Base-by-base conservation (phyloP, 2,329 filamentous ascomycete species). In the Fusarium sp. region DNA sequence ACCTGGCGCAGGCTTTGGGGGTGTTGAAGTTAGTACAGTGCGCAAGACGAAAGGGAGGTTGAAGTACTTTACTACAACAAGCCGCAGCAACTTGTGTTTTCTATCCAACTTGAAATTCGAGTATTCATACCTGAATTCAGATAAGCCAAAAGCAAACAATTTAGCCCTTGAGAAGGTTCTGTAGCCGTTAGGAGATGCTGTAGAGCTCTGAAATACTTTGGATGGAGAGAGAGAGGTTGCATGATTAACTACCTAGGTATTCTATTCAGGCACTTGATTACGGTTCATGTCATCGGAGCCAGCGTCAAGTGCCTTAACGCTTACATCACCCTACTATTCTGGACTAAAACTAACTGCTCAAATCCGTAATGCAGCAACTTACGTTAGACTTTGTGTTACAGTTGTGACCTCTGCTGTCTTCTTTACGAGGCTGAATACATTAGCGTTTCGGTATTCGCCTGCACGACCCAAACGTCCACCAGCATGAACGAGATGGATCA, bases 11-110 rank as follows among this genome's bases (percentile, higher is more conserved):
- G 67, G 65, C 59, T 58, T 36, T 57, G 38, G 66, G 66, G 65
- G 66, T 42, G 58, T 69, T 69, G 51, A 48, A 54, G 24, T 63
- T 47, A 15, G 74, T 74, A 78, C 76, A 78, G 76, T 78, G 76
- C 76, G 76, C 73, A 54, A 41, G 35, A 55, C 39, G 44, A 33
- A 35, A 55, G 44, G 50, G 47, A 61, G 31, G 39, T 58, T 45
- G 54, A 30, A 45, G 33, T 45, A 65, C 63, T 61, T 67, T 14
- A 53, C n/a, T n/a, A n/a, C n/a, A n/a, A n/a, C 54, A 47, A 41
- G 30, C 38, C 48, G 36, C 26, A 28, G 30, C 39, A 30, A 26
- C 26, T 67, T 68, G 33, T 22, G 22, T 22, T 61, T 64, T n/a
- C 45, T 60, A 53, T 60, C 28, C 35, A 60, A 54, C 36, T 55